Conservation (phyloP, 2,329 filamentous ascomycete genomes). For the Fonsecaea erecta region DNA sequence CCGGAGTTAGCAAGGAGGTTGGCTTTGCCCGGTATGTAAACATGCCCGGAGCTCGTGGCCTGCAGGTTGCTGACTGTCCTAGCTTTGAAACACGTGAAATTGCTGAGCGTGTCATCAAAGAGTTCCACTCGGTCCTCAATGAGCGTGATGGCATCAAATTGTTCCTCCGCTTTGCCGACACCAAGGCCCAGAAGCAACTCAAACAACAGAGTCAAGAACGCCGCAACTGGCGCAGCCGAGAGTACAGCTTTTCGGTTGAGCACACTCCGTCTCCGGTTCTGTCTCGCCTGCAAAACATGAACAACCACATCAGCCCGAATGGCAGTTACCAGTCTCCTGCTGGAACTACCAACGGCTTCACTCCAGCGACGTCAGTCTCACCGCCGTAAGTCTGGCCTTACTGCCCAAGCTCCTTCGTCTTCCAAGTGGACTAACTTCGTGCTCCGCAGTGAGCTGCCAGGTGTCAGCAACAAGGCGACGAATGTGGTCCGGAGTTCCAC, state of each 20-base stretch:
- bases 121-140: constrained; percentile 79
- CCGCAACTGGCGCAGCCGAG: constrained; percentile 92
- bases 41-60: neutral
- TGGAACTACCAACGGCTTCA: constrained; percentile 50
- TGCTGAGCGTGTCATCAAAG: constrained; percentile 85
- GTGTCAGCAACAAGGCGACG: constrained; percentile 45
- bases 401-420: neutral
- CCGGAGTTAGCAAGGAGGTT: constrained; percentile 90
- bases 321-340: constrained; percentile 51
- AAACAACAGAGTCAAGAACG: constrained; percentile 96
- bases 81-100: constrained; percentile 90
- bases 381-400: constrained; percentile 48
- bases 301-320: constrained; percentile 49
- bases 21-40: constrained; percentile 83
- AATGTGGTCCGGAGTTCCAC: constrained; percentile 39
- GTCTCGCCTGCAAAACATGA: constrained; percentile 47
- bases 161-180: constrained; percentile 96
- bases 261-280: constrained; percentile 52
- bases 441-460: constrained; percentile 43
- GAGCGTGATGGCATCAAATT: constrained; percentile 80
- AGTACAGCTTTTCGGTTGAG: constrained; percentile 72
- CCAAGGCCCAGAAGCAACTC: constrained; percentile 91
- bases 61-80: constrained; percentile 30
- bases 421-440: constrained; percentile 39
- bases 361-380: constrained; percentile 54